Percentiles rank a stretch among this genome's conserved stretches.
Evolutionary conservation across 192 early-diverging fungal genomes (phyloP).

Genomic region (Haplosporangium gracile): DNA sequence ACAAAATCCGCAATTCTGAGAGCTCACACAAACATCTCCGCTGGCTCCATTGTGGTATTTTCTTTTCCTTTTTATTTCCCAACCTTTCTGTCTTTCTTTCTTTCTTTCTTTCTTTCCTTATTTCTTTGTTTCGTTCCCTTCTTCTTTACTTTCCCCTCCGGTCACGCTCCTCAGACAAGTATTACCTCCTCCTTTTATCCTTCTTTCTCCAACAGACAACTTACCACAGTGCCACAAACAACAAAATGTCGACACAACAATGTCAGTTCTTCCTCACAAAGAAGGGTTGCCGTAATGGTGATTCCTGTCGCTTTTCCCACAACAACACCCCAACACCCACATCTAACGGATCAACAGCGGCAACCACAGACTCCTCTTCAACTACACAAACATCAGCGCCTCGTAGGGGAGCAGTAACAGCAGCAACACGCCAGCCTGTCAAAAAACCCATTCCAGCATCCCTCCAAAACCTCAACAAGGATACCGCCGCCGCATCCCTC

Average conservation of each 20-base stretch:
- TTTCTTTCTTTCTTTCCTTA: not conserved
- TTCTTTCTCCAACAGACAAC: no score
- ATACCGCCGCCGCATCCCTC: not conserved
- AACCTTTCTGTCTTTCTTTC: not conserved
- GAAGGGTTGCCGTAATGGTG: conserved; percentile 38
- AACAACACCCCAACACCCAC: not conserved
- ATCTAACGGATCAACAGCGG: not conserved
- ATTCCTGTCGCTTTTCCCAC: conserved; percentile 23
- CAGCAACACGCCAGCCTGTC: conserved; percentile 9
- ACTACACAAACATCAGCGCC: not conserved
- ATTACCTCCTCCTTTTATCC: not conserved
- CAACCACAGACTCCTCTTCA: not conserved
- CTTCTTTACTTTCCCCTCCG: not conserved
- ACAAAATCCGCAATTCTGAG: not conserved
- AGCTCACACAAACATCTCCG: not conserved
- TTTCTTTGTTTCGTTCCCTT: not conserved
- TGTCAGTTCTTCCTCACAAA: conserved; percentile 30
- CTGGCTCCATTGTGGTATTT: not conserved
- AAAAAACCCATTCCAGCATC: conserved; percentile 26
- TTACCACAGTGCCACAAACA: not conserved
- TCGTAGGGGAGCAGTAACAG: not conserved
- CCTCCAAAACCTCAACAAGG: conserved; percentile 21
- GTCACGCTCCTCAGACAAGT: not conserved
- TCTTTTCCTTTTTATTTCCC: not conserved
- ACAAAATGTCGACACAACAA: not conserved